Percentiles rank a stretch among this genome's conserved stretches.
Evolutionary conservation across 1,284 basidiomycete species (phyloP).

Genomic region (Chiua sp.): DNA sequence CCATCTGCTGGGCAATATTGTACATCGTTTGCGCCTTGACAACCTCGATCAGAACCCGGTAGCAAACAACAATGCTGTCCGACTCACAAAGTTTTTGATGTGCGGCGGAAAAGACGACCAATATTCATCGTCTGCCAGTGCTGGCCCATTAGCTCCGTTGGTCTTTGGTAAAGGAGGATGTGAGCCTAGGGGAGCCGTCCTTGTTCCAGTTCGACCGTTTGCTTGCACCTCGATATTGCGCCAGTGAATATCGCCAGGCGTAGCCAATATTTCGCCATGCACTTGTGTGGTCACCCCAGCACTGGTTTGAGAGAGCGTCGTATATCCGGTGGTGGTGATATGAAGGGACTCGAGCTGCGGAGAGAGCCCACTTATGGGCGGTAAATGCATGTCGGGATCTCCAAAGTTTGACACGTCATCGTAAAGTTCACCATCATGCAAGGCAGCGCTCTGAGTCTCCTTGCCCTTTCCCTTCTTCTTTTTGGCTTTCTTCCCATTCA

Average conservation of each 20-base stretch:
- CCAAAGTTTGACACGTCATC: conserved; percentile 31
- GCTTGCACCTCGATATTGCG: conserved; percentile 54
- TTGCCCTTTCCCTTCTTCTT: conserved; percentile 52
- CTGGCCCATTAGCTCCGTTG: conserved; percentile 27
- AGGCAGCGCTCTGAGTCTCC: conserved; percentile 19
- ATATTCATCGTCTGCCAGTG: conserved; percentile 51
- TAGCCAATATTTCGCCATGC: conserved; percentile 57
- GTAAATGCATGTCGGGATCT: conserved; percentile 28
- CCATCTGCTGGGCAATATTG: conserved; percentile 70
- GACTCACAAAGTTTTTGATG: conserved; percentile 57
- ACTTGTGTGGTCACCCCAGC: conserved; percentile 42
- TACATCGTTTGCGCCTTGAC: conserved; percentile 64
- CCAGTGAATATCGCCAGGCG: conserved; percentile 60
- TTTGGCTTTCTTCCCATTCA: conserved; percentile 48
- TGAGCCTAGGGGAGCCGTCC: conserved; percentile 8
- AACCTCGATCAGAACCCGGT: conserved; percentile 35
- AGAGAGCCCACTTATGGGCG: conserved; percentile 40
- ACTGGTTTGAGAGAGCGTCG: conserved; percentile 37
- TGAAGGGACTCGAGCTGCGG: conserved; percentile 55
- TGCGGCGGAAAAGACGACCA: conserved; percentile 59
- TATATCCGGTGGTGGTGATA: conserved; percentile 51
- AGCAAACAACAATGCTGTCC: conserved; percentile 35
- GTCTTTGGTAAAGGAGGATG: conserved; percentile 27
- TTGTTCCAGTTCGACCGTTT: conserved; percentile 41
- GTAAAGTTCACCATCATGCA: conserved; percentile 32